Evolutionary conservation across 441 rosid genomes (phyloP), one percentile per base, ranked within the genome.

Genomic region (Manihot esculenta): DNA sequence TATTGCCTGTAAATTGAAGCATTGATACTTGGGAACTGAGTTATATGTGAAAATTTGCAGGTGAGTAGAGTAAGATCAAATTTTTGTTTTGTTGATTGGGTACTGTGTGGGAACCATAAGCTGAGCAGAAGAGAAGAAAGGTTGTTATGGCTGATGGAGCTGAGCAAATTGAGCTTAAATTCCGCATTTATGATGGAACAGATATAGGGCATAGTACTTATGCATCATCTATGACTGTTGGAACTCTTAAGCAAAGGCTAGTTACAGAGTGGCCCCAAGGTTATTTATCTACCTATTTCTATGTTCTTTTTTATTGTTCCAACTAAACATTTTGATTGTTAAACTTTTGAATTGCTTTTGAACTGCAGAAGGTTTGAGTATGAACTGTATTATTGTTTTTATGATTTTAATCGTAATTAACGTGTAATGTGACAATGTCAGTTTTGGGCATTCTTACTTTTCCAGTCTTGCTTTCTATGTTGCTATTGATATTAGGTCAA

Each of bases 201-300:
- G 84, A 80, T 80, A 78, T 78, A n/a, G 81, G 73, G 9, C 86
- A 83, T 75, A 63, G 71, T 74, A 76, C 76, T 49, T 83, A 80
- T 26, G 72, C 77, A 12, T 64, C 71, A 51, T 78, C 86, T 63
- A 76, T 67, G 59, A 80, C 82, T 15, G 72, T 83, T 67, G 78
- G 80, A 64, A 62, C 72, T 72, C 82, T 83, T 49, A 83, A 83
- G 80, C 77, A 80, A 74, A 71, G 66, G 74, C 76, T 83, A 50
- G 70, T 83, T 69, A 69, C 86, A 54, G 82, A 78, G 76, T 83
- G 86, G 86, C 84, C 86, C 20, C 75, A 76, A 83, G 86, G 86
- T 82, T 33, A 62, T 23, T 42, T 21, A 53, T 20, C 50, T 17
- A 58, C 44, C 44, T 44, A 50, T 44, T 70, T 62, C 8, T 38